Conservation (phyloP, 768 basidiomycete genomes). For the Lentinula guzmanii region DNA sequence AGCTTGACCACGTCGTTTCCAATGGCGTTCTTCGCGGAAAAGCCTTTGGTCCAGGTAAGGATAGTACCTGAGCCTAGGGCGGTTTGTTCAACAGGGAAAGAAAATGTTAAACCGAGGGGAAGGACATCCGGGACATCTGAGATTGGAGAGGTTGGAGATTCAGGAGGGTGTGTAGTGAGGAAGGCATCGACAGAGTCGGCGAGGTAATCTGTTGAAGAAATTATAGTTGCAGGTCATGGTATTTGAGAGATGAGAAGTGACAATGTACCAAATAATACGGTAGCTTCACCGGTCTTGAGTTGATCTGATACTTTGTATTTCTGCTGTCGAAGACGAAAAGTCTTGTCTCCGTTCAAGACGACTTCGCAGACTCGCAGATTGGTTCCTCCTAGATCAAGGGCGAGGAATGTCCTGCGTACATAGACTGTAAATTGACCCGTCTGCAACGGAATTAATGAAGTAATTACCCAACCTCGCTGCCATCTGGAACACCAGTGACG, state of each 20-base stretch:
- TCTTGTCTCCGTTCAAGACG: slow-evolving; percentile 80
- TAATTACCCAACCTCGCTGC: slow-evolving; percentile 84
- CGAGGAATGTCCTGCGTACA: slow-evolving; percentile 70
- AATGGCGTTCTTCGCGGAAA: slow-evolving; percentile 84
- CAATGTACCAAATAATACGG: slow-evolving; percentile 71
- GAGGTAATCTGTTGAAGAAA: slow-evolving; percentile 71
- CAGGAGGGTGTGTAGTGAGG: slow-evolving; percentile 55
- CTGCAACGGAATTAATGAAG: not conserved
- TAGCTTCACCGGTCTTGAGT: slow-evolving; percentile 89
- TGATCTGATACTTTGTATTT: slow-evolving; percentile 95
- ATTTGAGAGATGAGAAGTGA: not conserved
- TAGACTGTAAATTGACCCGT: not conserved
- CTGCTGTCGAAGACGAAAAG: slow-evolving; percentile 87
- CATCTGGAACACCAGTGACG: slow-evolving; percentile 92
- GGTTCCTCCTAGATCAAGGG: slow-evolving; percentile 95
- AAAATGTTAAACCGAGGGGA: slow-evolving; percentile 88
- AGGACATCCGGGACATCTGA: slow-evolving; percentile 24
- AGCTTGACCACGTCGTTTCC: slow-evolving; percentile 87
- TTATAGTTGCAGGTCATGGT: not conserved
- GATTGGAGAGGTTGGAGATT: slow-evolving; percentile 14
- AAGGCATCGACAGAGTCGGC: slow-evolving; percentile 96
- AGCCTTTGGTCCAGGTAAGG: slow-evolving; percentile 95
- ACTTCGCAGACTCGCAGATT: slow-evolving; percentile 98
- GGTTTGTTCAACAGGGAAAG: slow-evolving; percentile 96
- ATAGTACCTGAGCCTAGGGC: slow-evolving; percentile 87